Base-by-base conservation (phyloP, 495 filamentous ascomycete species). In the Viridothelium virens region DNA sequence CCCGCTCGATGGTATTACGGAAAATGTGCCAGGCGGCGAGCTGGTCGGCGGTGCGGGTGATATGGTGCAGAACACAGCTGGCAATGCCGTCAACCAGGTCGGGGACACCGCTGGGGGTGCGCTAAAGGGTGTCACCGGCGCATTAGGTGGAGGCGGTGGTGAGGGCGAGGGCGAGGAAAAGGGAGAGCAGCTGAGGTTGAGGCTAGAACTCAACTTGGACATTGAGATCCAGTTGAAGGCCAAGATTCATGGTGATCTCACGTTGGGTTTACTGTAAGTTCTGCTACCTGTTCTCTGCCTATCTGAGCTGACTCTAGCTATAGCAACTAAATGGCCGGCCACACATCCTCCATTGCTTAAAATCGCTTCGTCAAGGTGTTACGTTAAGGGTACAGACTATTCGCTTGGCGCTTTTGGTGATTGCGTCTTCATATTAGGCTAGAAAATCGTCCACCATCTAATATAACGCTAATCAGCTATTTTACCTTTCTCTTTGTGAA, bases 141-240 rank as follows among this genome's bases (percentile, higher is more conserved):
- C 69, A 11, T 50, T 56, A 14, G 71, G 70, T 3, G 68, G 48
- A 10, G 64, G 69, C 14, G 70, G 68, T 34, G 63, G 67, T 25
- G 68, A 73, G 59, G 74, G 73, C 16, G 74, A 73, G 3, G 75
- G 70, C 3, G 73, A 73, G 1, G 69, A 66, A 56, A 72, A 73
- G 56, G 74, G 74, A 70, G 87, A 93, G 75, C 87, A 92, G 75
- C 76, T 96, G 67, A 81, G 85, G 70, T 70, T 96, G 78, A 76
- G 92, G 63, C 75, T 96, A 64, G 91, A 96, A 74, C 74, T 96
- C 62, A 95, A 96, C 77, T 77, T 96, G 61, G 92, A 96, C 74
- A 85, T 96, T 69, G 89, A 95, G 80, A 87, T 96, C 39, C 87
- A 91, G 74, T 79, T 96, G 1, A 95, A 95, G 84, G 92, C 92